Evolutionary conservation across 345 rosid species (phyloP), one percentile per base, ranked within the genome.

Genomic region (Hibiscus tridactylites): DNA sequence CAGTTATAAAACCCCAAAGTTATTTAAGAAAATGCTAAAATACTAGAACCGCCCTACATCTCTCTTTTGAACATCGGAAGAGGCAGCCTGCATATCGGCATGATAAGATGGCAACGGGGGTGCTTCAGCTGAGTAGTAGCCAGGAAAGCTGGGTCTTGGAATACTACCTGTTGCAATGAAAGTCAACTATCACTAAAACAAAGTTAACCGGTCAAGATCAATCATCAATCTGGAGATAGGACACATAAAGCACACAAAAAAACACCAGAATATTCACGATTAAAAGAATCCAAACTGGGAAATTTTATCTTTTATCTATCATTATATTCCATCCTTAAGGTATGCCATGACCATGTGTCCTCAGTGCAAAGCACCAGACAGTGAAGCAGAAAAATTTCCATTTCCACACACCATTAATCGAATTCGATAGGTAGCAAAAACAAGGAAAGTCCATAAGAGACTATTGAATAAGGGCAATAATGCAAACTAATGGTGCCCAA

Each of bases 51-150:
- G 66, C 56, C 73, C 75, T 73, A 85, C 88, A 58, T 83, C 82
- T 63, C 71, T 74, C 11, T 64, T 75, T 19, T 52, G 28, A 64
- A 76, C 77, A 78, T 76, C 80, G 13, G 85, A 75, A 70, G 82
- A 54, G 52, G 68, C 71, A 39, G 49, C 74, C 7, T 26, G 71
- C 47, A 58, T 65, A 65, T 68, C 79, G 61, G 29, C 65, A 63
- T 71, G 68, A 56, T 42, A 71, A 73, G 78, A 79, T 35, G 71
- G 59, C 11, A 76, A 62, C 0, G 65, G 15, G 17, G 81, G 73
- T 9, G 71, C 67, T 76, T 76, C 84, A 29, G 86, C 66, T 10
- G 81, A 68, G 11, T 71, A 58, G 82, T 78, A 78, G 60, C 85
- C 85, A 39, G 84, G 75, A 70, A 80, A 75, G 68, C 59, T 67